phyloP scores from a whole-genome alignment of 768 basidiomycete genomes.

The Tricholomella constricta region DNA sequence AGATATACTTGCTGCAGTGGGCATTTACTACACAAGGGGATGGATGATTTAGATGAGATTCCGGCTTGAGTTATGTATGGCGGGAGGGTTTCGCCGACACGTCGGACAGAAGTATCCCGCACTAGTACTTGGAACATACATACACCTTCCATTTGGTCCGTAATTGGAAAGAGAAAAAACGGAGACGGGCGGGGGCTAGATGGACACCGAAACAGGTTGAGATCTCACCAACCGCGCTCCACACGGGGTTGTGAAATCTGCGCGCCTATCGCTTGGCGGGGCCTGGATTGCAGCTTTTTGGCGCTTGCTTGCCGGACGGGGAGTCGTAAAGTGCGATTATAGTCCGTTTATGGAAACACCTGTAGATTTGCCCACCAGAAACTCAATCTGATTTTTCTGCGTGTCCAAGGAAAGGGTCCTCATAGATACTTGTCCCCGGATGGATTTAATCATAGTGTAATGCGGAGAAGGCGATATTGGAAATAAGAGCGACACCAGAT shows the following conservation, averaged over 20 bases:
- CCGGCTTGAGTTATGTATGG: conserved; percentile 1
- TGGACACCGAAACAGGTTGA: no score
- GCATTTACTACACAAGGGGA: background rate
- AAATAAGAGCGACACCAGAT: background rate
- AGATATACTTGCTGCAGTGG: background rate
- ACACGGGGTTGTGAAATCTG: conserved; percentile 10
- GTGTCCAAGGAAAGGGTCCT: background rate
- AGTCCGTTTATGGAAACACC: background rate
- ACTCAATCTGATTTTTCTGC: conserved; percentile 10
- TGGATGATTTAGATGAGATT: background rate
- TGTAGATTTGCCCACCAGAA: background rate
- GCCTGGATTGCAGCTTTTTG: background rate
- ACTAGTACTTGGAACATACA: no score
- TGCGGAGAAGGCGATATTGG: no score
- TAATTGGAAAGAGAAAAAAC: background rate
- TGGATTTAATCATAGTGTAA: no score
- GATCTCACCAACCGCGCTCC: background rate
- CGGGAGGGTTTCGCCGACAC: conserved; percentile 11
- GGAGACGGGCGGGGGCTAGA: no score
- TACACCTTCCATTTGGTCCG: background rate
- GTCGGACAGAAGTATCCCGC: background rate
- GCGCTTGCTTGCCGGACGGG: background rate
- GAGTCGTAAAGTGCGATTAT: conserved; percentile 8
- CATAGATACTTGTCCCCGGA: background rate
- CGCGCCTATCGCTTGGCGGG: conserved; percentile 2